Base-by-base conservation (phyloP, 495 filamentous ascomycete species). In the Penicillium crystallinum region DNA sequence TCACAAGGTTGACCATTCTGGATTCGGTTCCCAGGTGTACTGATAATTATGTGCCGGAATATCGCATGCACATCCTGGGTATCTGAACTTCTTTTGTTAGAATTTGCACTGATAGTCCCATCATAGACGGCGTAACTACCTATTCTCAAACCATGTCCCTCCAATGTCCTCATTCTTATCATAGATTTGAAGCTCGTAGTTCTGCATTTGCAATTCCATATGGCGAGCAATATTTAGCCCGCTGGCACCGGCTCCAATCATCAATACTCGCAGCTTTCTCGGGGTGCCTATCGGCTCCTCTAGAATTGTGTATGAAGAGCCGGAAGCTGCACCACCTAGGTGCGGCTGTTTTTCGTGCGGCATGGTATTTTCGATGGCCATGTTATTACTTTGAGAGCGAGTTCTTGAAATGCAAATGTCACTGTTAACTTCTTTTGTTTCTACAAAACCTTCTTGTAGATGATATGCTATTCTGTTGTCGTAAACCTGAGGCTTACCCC, bases 151-250 rank as follows among this genome's bases (percentile, higher is more conserved):
- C 83, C 83, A 88, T 0, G 83, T 83, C 1, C 84, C 83, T 3
- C 82, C 80, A 43, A 86, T 69, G 15, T 84, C 84, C 2, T 58
- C 61, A 56, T 89, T 90, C 77, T 89, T 89, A 61, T 91, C 87
- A 65, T 87, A 91, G 38, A 86, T 79, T n/a, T 74, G 66, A 30
- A 81, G 65, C 7, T 83, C 77, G 39, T 81, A 61, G 50, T 78
- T 76, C 9, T 19, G 5, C 36, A 38, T 21, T 1, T 30, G 15
- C n/a, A 35, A 21, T 11, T 34, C 29, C 9, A 60, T 18, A 12
- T 27, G 30, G 11, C 45, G 43, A 11, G 29, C 42, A 11, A 46
- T 31, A 1, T 49, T 23, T 1, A 61, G 46, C 0, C 58, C 58
- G 7, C 51, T 55, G 10, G 47, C 27, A 1, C 58, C 58, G 12